Percentiles rank a stretch among this genome's conserved stretches.
Conservation (phyloP, 1,139 yeast species). For the Suhomyces choctaworum region DNA sequence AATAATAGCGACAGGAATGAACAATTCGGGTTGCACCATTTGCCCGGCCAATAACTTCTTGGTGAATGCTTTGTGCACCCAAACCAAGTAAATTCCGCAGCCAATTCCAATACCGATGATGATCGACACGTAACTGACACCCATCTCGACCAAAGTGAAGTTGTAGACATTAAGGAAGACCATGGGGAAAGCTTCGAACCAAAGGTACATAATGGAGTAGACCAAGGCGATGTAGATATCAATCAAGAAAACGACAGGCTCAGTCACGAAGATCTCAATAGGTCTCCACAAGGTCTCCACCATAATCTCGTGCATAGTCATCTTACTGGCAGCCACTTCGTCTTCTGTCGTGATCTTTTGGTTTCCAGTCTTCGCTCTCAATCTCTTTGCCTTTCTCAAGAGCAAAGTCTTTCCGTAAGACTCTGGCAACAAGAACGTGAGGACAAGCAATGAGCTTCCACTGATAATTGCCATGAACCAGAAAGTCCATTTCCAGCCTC, state of each 20-base stretch:
- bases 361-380: constrained; percentile 38
- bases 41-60: constrained; percentile 23
- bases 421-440: constrained; percentile 36
- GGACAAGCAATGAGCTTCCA: constrained; percentile 28
- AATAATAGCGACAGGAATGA: constrained; percentile 43
- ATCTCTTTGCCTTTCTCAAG: constrained; percentile 36
- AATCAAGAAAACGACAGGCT: constrained; percentile 49
- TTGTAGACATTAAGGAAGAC: constrained; percentile 45
- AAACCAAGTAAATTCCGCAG: constrained; percentile 25
- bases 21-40: constrained; percentile 38
- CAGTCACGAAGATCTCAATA: constrained; percentile 39
- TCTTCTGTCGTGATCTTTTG: constrained; percentile 30
- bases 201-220: constrained; percentile 55
- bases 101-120: constrained; percentile 43
- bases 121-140: constrained; percentile 46
- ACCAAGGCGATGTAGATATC: constrained; percentile 53
- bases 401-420: constrained; percentile 35
- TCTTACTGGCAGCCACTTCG: constrained; percentile 25
- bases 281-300: constrained; percentile 53
- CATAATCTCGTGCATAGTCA: constrained; percentile 24
- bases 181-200: constrained; percentile 64
- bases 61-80: constrained; percentile 26
- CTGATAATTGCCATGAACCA: constrained; percentile 38
- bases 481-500: constrained; percentile 41
- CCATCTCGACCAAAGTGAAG: constrained; percentile 51